These are phyloP conservation scores for Agaricus blazei DNA, from an alignment of 768 basidiomycete genomes.

Conservation along the genomic window DNA sequence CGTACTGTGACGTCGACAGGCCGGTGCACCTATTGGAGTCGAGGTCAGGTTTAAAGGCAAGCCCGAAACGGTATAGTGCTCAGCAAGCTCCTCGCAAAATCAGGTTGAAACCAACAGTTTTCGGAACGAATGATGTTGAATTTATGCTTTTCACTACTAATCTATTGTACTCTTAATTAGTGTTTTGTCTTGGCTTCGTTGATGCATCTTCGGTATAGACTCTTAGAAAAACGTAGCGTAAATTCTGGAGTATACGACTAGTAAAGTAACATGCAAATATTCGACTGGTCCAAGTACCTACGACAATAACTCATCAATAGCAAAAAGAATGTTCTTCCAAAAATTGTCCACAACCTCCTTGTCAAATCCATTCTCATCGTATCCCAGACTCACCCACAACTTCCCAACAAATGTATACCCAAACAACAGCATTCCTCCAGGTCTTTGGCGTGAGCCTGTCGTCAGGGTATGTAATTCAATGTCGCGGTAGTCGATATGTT, in stretches of 20 bases:
- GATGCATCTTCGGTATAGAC: too few relatives aligned
- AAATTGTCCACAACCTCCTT: constrained; percentile 54
- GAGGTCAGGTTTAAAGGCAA: too few relatives aligned
- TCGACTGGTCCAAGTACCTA: not conserved
- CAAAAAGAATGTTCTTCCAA: constrained; percentile 55
- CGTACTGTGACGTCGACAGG: too few relatives aligned
- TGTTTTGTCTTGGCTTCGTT: too few relatives aligned
- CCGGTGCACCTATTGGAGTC: too few relatives aligned
- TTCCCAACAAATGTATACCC: constrained; percentile 72
- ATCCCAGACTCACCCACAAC: constrained; percentile 76
- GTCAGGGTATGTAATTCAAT: constrained; percentile 69
- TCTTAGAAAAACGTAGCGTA: too few relatives aligned
- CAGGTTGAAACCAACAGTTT: not conserved
- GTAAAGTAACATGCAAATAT: not conserved
- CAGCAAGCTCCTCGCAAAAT: not conserved
- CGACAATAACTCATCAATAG: constrained; percentile 53
- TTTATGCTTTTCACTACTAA: constrained; percentile 1
- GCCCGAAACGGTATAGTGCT: too few relatives aligned
- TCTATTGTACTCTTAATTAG: constrained; percentile 1
- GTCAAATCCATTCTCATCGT: constrained; percentile 74
- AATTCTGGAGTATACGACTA: not conserved
- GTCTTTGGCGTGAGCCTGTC: constrained; percentile 78
- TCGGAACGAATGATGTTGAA: not conserved
- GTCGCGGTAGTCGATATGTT: constrained; percentile 53
- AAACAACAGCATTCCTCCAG: constrained; percentile 77